A percentile compares a stretch with the other conserved stretches of the same genome.
Evolutionary conservation across 495 filamentous ascomycete genomes (phyloP).

Genomic region (Penicillium roqueforti): DNA sequence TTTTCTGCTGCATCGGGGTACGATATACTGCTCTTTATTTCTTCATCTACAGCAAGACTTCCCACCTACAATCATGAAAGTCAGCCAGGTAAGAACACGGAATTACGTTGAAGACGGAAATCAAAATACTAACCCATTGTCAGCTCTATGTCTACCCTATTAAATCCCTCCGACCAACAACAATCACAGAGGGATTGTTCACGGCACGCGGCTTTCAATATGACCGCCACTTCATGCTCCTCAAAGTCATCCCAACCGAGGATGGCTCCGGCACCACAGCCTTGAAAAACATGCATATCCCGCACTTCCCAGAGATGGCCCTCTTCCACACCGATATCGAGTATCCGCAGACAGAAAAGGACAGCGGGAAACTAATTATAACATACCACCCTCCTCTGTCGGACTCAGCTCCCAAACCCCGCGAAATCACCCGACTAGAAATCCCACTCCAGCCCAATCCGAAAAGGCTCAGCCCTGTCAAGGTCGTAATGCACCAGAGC

Average conservation of each 20-base stretch:
- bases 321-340: slow-evolving; percentile 62
- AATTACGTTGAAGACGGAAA: background rate
- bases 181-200: slow-evolving; percentile 51
- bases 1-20: background rate
- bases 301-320: slow-evolving; percentile 57
- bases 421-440: slow-evolving; percentile 34
- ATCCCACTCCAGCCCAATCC: slow-evolving; percentile 59
- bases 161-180: slow-evolving; percentile 70
- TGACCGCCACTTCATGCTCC: slow-evolving; percentile 78
- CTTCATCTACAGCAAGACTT: background rate
- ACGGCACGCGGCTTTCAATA: slow-evolving; percentile 65
- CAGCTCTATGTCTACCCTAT: slow-evolving; percentile 87
- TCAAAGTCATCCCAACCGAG: slow-evolving; percentile 44
- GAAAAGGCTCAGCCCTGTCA: slow-evolving; percentile 44
- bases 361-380: slow-evolving; percentile 48
- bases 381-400: slow-evolving; percentile 44
- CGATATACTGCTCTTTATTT: background rate
- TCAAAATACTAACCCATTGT: background rate
- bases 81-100: slow-evolving; percentile 42
- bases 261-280: slow-evolving; percentile 23
- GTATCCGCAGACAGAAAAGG: slow-evolving; percentile 21
- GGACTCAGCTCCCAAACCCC: slow-evolving; percentile 11
- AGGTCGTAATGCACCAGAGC: slow-evolving; percentile 60
- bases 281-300: slow-evolving; percentile 65
- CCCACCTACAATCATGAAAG: slow-evolving; percentile 20